Evolutionary conservation across 2,329 filamentous ascomycete species (phyloP).

Genomic region (Onygenales sp.): DNA sequence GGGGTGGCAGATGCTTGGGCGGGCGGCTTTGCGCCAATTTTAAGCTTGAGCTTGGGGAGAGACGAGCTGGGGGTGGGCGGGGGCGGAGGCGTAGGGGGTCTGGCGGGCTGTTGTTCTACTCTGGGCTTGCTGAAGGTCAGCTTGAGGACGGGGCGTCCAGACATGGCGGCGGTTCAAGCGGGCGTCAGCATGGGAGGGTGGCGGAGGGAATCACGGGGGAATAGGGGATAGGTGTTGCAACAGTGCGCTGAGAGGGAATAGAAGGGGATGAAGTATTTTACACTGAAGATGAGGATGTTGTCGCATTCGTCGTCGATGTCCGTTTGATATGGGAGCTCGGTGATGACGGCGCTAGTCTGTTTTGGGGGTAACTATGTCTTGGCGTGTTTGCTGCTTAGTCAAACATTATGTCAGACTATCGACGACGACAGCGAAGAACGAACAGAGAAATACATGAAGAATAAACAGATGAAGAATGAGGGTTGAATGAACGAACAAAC

Average conservation of each 20-base stretch:
- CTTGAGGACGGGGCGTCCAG: constrained; percentile 30
- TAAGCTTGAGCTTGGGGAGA: constrained; percentile 31
- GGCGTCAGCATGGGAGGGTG: neutral
- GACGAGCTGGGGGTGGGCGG: constrained; percentile 15
- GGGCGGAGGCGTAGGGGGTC: constrained; percentile 13
- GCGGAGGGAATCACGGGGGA: neutral
- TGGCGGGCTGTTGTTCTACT: constrained; percentile 15
- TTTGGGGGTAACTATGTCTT: too few species aligned
- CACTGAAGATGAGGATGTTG: too few species aligned
- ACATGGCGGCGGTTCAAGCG: constrained; percentile 20
- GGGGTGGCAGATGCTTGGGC: constrained; percentile 14
- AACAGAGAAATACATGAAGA: too few species aligned
- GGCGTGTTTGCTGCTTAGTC: too few species aligned
- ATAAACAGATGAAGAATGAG: too few species aligned
- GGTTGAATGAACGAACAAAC: too few species aligned
- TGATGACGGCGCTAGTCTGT: too few species aligned
- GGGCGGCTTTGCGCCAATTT: constrained; percentile 26
- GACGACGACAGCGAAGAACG: too few species aligned
- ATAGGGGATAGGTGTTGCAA: neutral
- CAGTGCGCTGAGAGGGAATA: neutral
- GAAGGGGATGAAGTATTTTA: too few species aligned
- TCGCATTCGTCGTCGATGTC: too few species aligned
- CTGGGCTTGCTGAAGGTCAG: constrained; percentile 33
- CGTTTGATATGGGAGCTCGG: too few species aligned
- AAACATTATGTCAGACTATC: too few species aligned